A percentile compares a stretch with the other conserved stretches of the same genome.
Conservation (phyloP, 1,284 basidiomycete species). For the Clitocybe nebularis region DNA sequence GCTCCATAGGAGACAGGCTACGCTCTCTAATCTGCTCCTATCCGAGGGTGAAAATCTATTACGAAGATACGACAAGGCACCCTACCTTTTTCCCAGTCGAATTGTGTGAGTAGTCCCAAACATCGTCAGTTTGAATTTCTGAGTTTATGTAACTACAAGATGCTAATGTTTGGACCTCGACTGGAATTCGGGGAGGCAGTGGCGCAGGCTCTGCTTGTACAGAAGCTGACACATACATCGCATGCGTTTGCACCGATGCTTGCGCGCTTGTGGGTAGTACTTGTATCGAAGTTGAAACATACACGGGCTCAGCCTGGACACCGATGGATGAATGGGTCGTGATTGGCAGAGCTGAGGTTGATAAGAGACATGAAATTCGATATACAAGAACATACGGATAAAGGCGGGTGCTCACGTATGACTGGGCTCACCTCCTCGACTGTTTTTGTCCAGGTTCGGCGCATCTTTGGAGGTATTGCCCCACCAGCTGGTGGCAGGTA, state of each 20-base stretch:
- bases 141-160: conserved; percentile 10
- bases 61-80: conserved; percentile 6
- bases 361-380: conserved; percentile 7
- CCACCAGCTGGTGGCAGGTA: conserved; percentile 24
- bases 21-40: conserved; percentile 27
- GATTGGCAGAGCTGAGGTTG: conserved; percentile 9
- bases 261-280: conserved; percentile 15
- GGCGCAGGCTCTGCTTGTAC: conserved; percentile 18
- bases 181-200: conserved; percentile 9
- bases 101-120: too few relatives aligned
- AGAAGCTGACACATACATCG: conserved; percentile 15
- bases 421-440: conserved; percentile 34
- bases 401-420: conserved; percentile 30
- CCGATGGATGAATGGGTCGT: conserved; percentile 26
- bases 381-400: neutral
- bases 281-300: conserved; percentile 19
- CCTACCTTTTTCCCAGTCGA: conserved; percentile 13
- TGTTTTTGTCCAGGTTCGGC: conserved; percentile 49
- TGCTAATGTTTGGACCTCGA: conserved; percentile 10
- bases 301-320: conserved; percentile 23
- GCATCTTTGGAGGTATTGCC: conserved; percentile 54
- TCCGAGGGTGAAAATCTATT: conserved; percentile 12
- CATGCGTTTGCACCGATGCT: conserved; percentile 20
- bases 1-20: conserved; percentile 55
- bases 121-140: conserved; percentile 20